Evolutionary conservation across 106 monocot species (phyloP), one percentile per base, ranked within the genome.

Genomic region (Posidonia australis): DNA sequence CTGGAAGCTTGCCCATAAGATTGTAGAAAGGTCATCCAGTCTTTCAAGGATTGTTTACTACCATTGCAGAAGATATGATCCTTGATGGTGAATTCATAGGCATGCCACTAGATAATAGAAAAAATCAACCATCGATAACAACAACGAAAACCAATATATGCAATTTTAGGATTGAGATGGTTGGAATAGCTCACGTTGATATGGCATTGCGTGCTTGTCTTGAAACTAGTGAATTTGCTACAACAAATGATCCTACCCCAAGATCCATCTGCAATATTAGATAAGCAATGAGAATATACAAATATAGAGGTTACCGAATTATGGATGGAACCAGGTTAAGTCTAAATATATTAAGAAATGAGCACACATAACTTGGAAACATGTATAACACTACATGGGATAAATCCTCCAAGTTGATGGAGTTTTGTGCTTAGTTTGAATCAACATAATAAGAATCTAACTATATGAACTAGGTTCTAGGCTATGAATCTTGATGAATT

Each of bases 181-280:
- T 18, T 23, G 20, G 44, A 64, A 62, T 65, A 30, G 77, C 90
- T 83, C 57, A 98, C 96, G 58, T 62, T 70, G 74, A 73, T 25
- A 49, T 77, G 18, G 64, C 46, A 72, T 78, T 70, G 9, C 90
- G 82, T 66, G 96, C 87, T 75, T 98, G 84, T 68, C 66, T 77
- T 64, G 96, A 98, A 60, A 91, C 90, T 67, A 98, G 63, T 64
- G 96, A 69, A 83, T 98, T 98, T 62, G 79, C 87, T 51, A 98
- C 73, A 61, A 98, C 79, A 87, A 98, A 98, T 45, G 90, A 90
- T 59, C 96, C 96, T 5, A 98, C 96, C 31, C 96, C 96, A 61
- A 96, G 81, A 87, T 90, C 96, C 96, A 96, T 96, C 96, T 96
- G 79, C 53, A 51, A 32, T 13, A 65, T 46, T 36, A 36, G 19